These are phyloP conservation scores for Penicillium janthinellum DNA, from an alignment of 2,329 filamentous ascomycete genomes.

Conservation along the genomic window DNA sequence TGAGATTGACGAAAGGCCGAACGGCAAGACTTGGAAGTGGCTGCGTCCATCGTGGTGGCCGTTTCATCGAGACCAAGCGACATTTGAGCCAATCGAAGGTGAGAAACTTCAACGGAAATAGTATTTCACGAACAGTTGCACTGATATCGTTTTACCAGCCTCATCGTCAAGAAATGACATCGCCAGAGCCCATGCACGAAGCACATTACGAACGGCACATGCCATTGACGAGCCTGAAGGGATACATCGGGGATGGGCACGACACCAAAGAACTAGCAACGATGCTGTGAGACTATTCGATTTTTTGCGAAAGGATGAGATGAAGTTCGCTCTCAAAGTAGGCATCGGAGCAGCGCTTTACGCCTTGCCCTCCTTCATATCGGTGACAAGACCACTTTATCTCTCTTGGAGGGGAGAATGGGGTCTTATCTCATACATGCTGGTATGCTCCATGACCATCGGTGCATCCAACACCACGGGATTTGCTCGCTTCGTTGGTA, in stretches of 20 bases:
- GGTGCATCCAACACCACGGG: constrained; percentile 94
- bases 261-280: not conserved
- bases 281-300: constrained; percentile 67
- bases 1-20: not conserved
- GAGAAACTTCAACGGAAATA: not conserved
- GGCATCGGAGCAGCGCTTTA: constrained; percentile 86
- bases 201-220: not conserved
- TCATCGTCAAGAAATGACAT: not conserved
- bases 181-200: not conserved
- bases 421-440: constrained; percentile 95
- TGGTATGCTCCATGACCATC: constrained; percentile 97
- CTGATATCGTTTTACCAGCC: not conserved
- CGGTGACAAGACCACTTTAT: constrained; percentile 77
- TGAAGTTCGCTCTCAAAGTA: constrained; percentile 86
- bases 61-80: not conserved
- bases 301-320: constrained; percentile 64
- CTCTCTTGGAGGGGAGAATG: constrained; percentile 92
- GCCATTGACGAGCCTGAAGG: not conserved
- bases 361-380: constrained; percentile 86
- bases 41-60: not conserved
- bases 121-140: not conserved
- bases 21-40: not conserved
- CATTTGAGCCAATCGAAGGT: not conserved
- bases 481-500: constrained; percentile 81
- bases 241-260: not conserved